Base-by-base conservation (phyloP, 148 eudicot species). In the Polygonum maritimum region DNA sequence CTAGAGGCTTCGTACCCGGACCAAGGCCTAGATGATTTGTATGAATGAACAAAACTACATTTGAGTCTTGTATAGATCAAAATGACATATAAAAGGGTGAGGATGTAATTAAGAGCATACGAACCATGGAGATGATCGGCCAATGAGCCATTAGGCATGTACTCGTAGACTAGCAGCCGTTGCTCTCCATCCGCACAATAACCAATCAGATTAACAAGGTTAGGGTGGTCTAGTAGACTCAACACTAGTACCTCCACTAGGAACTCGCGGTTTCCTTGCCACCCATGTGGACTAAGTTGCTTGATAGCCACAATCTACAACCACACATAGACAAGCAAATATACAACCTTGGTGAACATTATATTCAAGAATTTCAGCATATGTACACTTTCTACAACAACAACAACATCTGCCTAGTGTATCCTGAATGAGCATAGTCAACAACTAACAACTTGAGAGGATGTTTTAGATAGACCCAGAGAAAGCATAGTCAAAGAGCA, bases 231-330 rank as follows among this genome's bases (percentile, higher is more conserved):
- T 39, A 88, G 86, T 74, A 88, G 79, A 76, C 91, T 86, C 75
- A 88, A 69, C 86, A 88, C 83, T 71, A 88, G 83, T 48, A 88
- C 91, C 75, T 88, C 91, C 40, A 88, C 91, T 69, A 88, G 87
- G 72, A 88, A 88, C 77, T 88, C 91, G 51, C 89, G 78, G 87
- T 88, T 84, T 48, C 91, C 91, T 81, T 88, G 91, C 80, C 86
- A 76, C 41, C 91, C 91, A 52, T 86, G 84, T 2, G 82, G 87
- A 75, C 84, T 85, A 40, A 88, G 89, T 86, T 86, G 91, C 84
- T 88, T 88, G 73, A 88, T 88, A 26, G 91, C 91, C 78, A 85
- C 91, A 81, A 78, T 26, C 91, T 88, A 80, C 82, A 84, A 84
- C 72, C 38, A 48, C 57, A 75, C 60, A 47, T 51, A 14, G 39